Evolutionary conservation across 345 rosid genomes (phyloP).

Genomic region (Capsella bursapastoris): DNA sequence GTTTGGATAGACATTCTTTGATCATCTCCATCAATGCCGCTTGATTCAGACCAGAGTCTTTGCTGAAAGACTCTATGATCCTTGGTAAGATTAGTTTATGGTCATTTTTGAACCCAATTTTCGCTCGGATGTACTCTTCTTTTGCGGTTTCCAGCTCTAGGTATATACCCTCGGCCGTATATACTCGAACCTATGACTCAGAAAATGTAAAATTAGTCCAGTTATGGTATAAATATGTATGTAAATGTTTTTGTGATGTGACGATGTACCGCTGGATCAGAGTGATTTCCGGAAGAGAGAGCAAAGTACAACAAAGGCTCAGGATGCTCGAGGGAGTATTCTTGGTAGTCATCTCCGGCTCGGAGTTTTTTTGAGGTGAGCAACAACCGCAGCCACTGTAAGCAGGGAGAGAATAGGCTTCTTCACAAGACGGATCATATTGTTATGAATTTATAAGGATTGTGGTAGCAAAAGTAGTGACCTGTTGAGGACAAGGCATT

Average conservation of each 20-base stretch:
- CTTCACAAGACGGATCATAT: not conserved
- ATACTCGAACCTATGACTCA: too few species aligned
- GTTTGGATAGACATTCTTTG: slow-evolving; percentile 63
- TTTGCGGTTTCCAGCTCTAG: too few species aligned
- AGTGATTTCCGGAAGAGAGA: slow-evolving; percentile 84
- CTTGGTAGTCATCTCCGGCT: not conserved
- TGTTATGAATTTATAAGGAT: not conserved
- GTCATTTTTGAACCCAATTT: not conserved
- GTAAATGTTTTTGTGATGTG: not conserved
- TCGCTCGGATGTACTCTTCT: too few species aligned
- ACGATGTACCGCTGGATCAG: slow-evolving; percentile 77
- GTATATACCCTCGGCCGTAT: too few species aligned
- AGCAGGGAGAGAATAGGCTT: slow-evolving; percentile 23
- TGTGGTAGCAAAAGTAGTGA: slow-evolving; percentile 19
- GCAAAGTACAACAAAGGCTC: slow-evolving; percentile 83
- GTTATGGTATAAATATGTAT: too few species aligned
- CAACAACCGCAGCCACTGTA: slow-evolving; percentile 78
- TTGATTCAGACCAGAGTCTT: slow-evolving; percentile 65
- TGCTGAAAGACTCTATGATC: slow-evolving; percentile 67
- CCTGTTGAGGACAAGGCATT: slow-evolving; percentile 94
- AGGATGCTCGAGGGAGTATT: slow-evolving; percentile 49
- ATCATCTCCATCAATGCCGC: slow-evolving; percentile 67
- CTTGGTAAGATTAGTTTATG: slow-evolving; percentile 78
- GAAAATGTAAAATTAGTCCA: too few species aligned
- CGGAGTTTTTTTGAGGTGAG: slow-evolving; percentile 49